These are phyloP conservation scores for Lactarius deliciosus DNA, from an alignment of 768 basidiomycete genomes.

Conservation along the genomic window DNA sequence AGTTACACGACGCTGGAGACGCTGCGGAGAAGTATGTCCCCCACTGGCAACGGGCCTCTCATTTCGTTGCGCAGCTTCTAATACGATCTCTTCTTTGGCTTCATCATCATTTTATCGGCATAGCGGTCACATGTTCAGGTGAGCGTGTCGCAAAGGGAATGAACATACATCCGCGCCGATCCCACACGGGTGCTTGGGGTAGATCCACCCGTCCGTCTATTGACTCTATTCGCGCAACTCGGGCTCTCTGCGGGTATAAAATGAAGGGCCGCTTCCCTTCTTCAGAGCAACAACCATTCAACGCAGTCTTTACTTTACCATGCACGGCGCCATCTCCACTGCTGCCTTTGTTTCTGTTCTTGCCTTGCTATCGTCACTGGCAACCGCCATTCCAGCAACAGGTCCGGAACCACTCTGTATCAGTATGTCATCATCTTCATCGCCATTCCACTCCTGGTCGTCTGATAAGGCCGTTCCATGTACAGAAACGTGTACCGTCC, in stretches of 20 bases:
- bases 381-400: neutral
- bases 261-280: neutral
- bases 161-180: too few relatives aligned
- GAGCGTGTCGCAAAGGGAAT: too few relatives aligned
- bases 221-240: too few relatives aligned
- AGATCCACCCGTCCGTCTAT: too few relatives aligned
- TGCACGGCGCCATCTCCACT: slow-evolving; percentile 10
- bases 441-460: too few relatives aligned
- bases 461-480: neutral
- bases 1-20: neutral
- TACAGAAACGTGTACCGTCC: neutral
- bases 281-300: too few relatives aligned
- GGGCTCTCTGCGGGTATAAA: slow-evolving; percentile 4
- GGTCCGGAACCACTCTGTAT: too few relatives aligned
- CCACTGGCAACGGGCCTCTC: neutral
- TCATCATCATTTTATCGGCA: too few relatives aligned
- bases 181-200: too few relatives aligned
- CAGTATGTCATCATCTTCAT: neutral
- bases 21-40: neutral
- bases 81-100: too few relatives aligned
- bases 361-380: slow-evolving; percentile 3
- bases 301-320: neutral
- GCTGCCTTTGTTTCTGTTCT: slow-evolving; percentile 7
- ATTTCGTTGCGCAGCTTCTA: neutral
- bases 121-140: too few relatives aligned